Base-by-base conservation (phyloP, 352 stramenopile species). In the Globisporangium polare region DNA sequence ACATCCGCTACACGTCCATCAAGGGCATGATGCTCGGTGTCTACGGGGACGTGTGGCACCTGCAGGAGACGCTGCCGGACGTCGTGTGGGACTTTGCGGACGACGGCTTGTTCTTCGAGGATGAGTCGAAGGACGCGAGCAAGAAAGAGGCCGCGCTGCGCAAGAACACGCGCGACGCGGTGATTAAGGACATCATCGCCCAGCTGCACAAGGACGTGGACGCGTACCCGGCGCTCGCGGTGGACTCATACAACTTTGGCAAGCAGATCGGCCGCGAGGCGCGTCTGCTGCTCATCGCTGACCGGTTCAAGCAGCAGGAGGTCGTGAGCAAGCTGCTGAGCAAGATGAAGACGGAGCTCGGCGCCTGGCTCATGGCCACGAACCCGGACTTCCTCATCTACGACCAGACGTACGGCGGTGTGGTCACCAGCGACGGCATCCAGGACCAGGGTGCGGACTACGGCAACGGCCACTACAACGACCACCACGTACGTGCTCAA, bases 391-490 rank as follows among this genome's bases (percentile, higher is more conserved):
- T 78, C 17, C 74, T 98, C 6, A 67, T 98, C 26, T 98, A 97
- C 74, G 95, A 98, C 68, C 72, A 88, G 51, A 96, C 86, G 10
- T 97, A 93, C 69, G 95, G 95, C 50, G 94, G 94, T 42, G 53
- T 98, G 20, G 83, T 98, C 24, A 97, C 91, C 10, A 84, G 74
- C 24, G 83, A 97, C 72, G 96, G 94, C 46, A 67, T 85, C 41
- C 66, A 62, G 10, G 67, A 86, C 60, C 57, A 76, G 20, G 72
- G 65, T 8, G 79, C 81, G 5, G 85, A 94, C 63, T 94, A 80
- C 60, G 94, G 95, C 62, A 97, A 97, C 60, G 94, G 85, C 3
- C 87, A 83, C 70, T 94, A 92, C 81, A 94, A 92, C 66, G 85
- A 94, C 58, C 85, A 94, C 51, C 82, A 94, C 50, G 75, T 86